phyloP scores from a whole-genome alignment of 768 basidiomycete species.

The Lanmaoa rubissima region DNA sequence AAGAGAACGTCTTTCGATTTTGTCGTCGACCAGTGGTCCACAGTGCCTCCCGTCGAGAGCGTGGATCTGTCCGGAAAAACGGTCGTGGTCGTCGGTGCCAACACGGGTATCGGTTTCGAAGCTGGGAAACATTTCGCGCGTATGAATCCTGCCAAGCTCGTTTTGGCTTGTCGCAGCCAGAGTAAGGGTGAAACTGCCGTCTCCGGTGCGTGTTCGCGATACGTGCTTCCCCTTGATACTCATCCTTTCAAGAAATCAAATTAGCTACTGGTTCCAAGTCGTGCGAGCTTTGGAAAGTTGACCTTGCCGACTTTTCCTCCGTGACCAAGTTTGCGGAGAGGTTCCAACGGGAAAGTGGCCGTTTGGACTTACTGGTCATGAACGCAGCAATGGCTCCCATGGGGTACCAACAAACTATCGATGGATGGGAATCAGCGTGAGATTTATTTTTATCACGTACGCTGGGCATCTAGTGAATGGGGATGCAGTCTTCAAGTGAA shows the following conservation, averaged over 20 bases:
- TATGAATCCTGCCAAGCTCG: constrained; percentile 30
- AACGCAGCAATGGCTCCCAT: constrained; percentile 35
- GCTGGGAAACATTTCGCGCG: constrained; percentile 30
- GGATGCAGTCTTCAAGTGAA: constrained; percentile 35
- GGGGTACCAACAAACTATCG: constrained; percentile 28
- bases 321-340: constrained; percentile 11
- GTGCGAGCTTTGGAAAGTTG: constrained; percentile 14
- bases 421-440: constrained; percentile 47
- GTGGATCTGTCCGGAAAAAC: constrained; percentile 30
- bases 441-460: neutral
- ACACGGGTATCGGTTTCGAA: constrained; percentile 34
- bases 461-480: neutral
- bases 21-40: constrained; percentile 19
- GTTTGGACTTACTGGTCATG: constrained; percentile 37
- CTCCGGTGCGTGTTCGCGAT: constrained; percentile 13
- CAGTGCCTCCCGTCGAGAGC: constrained; percentile 14
- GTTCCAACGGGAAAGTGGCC: constrained; percentile 7
- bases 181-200: constrained; percentile 22
- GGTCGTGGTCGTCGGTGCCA: constrained; percentile 33
- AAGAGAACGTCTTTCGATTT: constrained; percentile 4
- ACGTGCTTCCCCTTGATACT: neutral
- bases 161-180: constrained; percentile 30
- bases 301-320: constrained; percentile 17
- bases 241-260: constrained; percentile 18
- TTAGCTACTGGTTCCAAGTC: constrained; percentile 27